These are phyloP conservation scores for Pythium phragmiticola DNA, from an alignment of 352 stramenopile species.

Conservation along the genomic window DNA sequence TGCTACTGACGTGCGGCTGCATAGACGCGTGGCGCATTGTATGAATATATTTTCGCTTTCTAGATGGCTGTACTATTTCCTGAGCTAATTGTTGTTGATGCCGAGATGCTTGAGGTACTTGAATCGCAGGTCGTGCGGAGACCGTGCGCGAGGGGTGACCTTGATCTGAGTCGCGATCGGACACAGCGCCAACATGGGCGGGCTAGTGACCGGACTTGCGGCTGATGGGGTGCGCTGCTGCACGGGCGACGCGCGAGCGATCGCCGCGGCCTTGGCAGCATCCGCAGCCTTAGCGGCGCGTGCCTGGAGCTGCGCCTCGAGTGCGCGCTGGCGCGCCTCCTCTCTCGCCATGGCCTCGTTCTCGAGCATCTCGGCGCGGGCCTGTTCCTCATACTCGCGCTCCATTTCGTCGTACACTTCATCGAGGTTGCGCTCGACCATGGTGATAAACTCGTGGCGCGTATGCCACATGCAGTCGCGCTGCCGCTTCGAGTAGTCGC, in stretches of 20 bases:
- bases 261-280: constrained; percentile 18
- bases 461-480: constrained; percentile 86
- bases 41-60: background rate
- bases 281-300: constrained; percentile 25
- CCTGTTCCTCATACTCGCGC: constrained; percentile 77
- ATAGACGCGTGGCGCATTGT: background rate
- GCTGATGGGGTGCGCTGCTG: constrained; percentile 6
- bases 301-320: constrained; percentile 35
- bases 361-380: constrained; percentile 56
- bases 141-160: constrained; percentile 67
- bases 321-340: constrained; percentile 52
- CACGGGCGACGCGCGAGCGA: constrained; percentile 36
- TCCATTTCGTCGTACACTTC: constrained; percentile 88
- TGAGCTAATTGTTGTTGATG: constrained; percentile 47
- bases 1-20: background rate
- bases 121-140: constrained; percentile 77
- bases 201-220: constrained; percentile 24
- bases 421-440: constrained; percentile 88
- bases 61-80: background rate
- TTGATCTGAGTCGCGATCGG: constrained; percentile 65
- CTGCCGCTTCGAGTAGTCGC: constrained; percentile 85
- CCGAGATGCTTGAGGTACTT: constrained; percentile 88
- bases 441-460: constrained; percentile 76
- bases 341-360: constrained; percentile 75
- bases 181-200: constrained; percentile 49